Evolutionary conservation across 169 alveolate species (phyloP), one percentile per base, ranked within the genome.

Genomic region (Plasmodium coatneyi): DNA sequence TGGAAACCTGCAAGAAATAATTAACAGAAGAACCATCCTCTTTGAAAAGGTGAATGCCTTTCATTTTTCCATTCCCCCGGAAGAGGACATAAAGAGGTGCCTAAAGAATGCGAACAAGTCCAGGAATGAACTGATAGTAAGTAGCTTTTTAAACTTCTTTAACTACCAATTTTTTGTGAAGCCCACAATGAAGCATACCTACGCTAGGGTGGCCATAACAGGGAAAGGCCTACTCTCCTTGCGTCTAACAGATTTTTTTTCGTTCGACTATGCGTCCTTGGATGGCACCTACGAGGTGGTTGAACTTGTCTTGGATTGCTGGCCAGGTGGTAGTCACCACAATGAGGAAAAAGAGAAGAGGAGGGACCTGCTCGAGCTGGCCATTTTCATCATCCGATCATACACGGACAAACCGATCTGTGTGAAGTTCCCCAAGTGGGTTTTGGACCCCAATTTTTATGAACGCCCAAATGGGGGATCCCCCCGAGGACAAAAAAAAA

Each of bases 61-160:
- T 83, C 92, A 83, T 36, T 83, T 83, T 83, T 16, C 54, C 9
- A 83, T 83, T 28, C 92, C 92, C 14, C 3, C 82, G 49, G 92
- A 83, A 71, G 22, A 34, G 46, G 22, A 14, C 7, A 71, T 83
- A 54, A 43, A 71, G n/a, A 83, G 34, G 43, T 34, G 76, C 54
- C 43, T 83, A 41, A 39, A 46, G n/a, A 83, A 83, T 43, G 30
- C 30, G 34, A 25, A 12, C 9, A 19, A 36, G 54, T 39, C 71
- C 30, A 70, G 92, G 76, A 71, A 83, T 71, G 49, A 83, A 19
- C 34, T 83, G 36, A 83, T 83, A 4, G 92, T 83, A 1, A 1
- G 74, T 71, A 83, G 92, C 41, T 83, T 83, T 36, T 10, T 83
- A 70, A 19, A 72, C 39, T 83, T 83, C 34, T 83, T 71, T 46